A percentile compares a stretch with the other conserved stretches of the same genome.
These are phyloP conservation scores for Paramecium sonneborni DNA, from an alignment of 73 alveolate genomes.

Conservation along the genomic window DNA sequence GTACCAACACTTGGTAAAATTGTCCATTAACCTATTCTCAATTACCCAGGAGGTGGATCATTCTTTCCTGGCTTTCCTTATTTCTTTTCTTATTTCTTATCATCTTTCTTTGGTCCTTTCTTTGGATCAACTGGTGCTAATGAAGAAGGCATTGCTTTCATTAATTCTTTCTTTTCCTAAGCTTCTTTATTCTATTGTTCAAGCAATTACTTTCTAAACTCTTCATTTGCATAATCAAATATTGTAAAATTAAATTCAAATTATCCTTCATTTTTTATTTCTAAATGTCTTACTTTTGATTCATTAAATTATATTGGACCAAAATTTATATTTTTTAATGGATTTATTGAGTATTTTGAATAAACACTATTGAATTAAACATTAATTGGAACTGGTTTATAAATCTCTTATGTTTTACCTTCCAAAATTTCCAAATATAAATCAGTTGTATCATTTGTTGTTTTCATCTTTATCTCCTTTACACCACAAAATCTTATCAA, in stretches of 20 bases:
- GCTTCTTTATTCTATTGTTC: conserved; percentile 83
- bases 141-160: conserved; percentile 71
- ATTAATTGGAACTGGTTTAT: conserved; percentile 92
- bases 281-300: conserved; percentile 90
- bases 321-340: conserved; percentile 96
- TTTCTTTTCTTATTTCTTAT: conserved; percentile 86
- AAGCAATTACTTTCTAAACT: conserved; percentile 82
- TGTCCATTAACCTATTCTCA: conserved; percentile 92
- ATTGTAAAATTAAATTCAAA: conserved; percentile 96
- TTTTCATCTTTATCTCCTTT: conserved; percentile 93
- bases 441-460: conserved; percentile 94
- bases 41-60: conserved; percentile 86
- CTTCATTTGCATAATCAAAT: conserved; percentile 94
- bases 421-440: conserved; percentile 91
- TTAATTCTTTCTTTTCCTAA: conserved; percentile 71
- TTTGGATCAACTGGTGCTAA: conserved; percentile 79
- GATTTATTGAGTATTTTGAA: conserved; percentile 94
- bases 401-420: conserved; percentile 91
- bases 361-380: conserved; percentile 95
- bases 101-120: conserved; percentile 93
- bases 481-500: conserved; percentile 89
- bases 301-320: conserved; percentile 98
- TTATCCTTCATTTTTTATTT: conserved; percentile 97
- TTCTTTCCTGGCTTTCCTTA: conserved; percentile 84
- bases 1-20: conserved; percentile 93